A percentile compares a stretch with the other conserved stretches of the same genome.
These are phyloP conservation scores for Spatholobus suberectus DNA, from an alignment of 306 rosid genomes.

Conservation along the genomic window DNA sequence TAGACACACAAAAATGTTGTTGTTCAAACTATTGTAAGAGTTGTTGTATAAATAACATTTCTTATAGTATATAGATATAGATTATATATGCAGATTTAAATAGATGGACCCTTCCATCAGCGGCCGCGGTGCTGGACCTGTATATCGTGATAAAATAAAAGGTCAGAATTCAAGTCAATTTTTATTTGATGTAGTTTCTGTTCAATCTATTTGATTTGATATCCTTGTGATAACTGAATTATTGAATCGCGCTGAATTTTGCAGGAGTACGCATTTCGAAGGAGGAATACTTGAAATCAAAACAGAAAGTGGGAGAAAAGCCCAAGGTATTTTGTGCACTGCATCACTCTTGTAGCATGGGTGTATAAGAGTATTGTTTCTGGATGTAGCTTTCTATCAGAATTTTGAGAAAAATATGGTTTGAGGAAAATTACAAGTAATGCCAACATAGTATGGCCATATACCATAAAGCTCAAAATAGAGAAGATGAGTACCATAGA, in stretches of 20 bases:
- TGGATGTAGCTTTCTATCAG: constrained; percentile 26
- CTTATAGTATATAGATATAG: too few species aligned
- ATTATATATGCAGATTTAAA: constrained; percentile 73
- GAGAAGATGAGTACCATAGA: too few species aligned
- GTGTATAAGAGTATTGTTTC: constrained; percentile 17
- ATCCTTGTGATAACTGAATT: constrained; percentile 15
- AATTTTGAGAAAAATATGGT: too few species aligned
- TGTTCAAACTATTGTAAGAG: too few species aligned
- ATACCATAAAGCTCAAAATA: too few species aligned
- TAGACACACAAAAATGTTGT: too few species aligned
- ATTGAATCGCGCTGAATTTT: constrained; percentile 38
- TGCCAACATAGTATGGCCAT: too few species aligned
- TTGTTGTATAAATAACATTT: too few species aligned
- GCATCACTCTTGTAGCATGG: constrained; percentile 13
- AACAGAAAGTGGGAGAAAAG: constrained; percentile 75
- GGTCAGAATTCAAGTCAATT: constrained; percentile 54
- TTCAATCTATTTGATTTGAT: constrained; percentile 34
- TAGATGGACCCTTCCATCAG: constrained; percentile 78
- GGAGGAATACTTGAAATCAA: constrained; percentile 77
- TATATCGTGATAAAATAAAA: constrained; percentile 79
- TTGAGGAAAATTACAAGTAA: too few species aligned
- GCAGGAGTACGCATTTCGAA: constrained; percentile 52
- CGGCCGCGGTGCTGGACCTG: constrained; percentile 73
- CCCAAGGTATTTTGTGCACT: constrained; percentile 69
- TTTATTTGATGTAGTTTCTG: constrained; percentile 27